Evolutionary conservation across 257 asterid genomes (phyloP).

Genomic region (Nicotiana sylvestris): DNA sequence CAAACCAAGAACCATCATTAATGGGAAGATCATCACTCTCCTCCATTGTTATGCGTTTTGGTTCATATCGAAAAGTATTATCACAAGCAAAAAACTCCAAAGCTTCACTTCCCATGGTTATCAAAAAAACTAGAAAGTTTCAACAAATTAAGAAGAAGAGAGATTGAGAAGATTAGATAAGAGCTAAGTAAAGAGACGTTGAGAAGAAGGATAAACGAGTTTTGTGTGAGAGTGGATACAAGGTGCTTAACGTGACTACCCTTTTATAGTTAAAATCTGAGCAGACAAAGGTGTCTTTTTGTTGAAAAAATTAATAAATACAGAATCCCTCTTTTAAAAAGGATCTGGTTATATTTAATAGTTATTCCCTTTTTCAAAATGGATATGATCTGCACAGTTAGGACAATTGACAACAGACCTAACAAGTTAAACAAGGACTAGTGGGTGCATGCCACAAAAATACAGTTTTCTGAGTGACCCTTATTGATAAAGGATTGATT

Average conservation of each 20-base stretch:
- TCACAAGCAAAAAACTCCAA: constrained; percentile 47
- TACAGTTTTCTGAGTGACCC: too few relatives aligned
- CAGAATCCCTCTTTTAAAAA: neutral
- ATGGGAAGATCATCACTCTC: constrained; percentile 18
- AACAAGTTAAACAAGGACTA: neutral
- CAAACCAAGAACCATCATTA: constrained; percentile 66
- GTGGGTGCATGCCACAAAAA: neutral
- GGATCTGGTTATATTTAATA: neutral
- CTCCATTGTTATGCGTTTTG: constrained; percentile 18
- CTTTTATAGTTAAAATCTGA: neutral
- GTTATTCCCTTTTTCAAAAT: neutral
- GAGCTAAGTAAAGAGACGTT: neutral
- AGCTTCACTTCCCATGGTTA: constrained; percentile 62
- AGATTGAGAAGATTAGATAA: neutral
- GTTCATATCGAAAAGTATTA: constrained; percentile 17
- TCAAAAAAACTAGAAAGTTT: neutral
- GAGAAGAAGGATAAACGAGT: neutral
- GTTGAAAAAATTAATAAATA: neutral
- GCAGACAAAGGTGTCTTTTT: neutral
- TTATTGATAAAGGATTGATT: neutral
- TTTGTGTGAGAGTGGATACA: neutral
- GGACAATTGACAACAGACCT: constrained; percentile 9
- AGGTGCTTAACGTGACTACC: neutral
- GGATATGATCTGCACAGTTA: neutral
- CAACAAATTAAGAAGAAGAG: neutral